Evolutionary conservation across 2,329 filamentous ascomycete species (phyloP).

Genomic region (Stagonosporopsis cucurbitacearum): DNA sequence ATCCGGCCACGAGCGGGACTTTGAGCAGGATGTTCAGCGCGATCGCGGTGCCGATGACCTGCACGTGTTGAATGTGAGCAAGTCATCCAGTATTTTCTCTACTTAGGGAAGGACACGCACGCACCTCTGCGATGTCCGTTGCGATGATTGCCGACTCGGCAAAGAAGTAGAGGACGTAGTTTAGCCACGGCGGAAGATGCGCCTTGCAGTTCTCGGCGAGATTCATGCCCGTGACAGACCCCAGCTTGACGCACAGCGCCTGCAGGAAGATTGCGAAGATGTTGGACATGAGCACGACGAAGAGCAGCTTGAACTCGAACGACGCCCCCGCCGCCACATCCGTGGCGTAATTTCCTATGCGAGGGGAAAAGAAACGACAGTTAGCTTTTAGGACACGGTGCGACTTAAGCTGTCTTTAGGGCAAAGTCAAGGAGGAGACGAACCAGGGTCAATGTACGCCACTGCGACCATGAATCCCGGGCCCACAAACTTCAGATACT

Average conservation of each 20-base stretch:
- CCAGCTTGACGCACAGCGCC: conserved; percentile 67
- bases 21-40: conserved; percentile 62
- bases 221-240: conserved; percentile 58
- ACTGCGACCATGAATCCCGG: conserved; percentile 69
- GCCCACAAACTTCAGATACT: conserved; percentile 66
- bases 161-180: conserved; percentile 60
- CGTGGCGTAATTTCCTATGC: conserved; percentile 69
- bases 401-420: too few species aligned
- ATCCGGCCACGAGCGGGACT: conserved; percentile 62
- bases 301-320: conserved; percentile 70
- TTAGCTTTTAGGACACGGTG: not conserved
- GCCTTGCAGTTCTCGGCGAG: conserved; percentile 58
- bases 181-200: conserved; percentile 61
- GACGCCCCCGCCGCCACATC: conserved; percentile 72
- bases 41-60: conserved; percentile 64
- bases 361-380: too few species aligned
- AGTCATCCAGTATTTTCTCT: too few species aligned
- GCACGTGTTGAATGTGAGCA: conserved; percentile 5
- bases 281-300: conserved; percentile 72
- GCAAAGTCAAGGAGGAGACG: not conserved
- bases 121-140: conserved; percentile 63
- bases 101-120: conserved; percentile 7
- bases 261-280: conserved; percentile 75
- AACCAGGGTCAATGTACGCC: conserved; percentile 56
- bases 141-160: conserved; percentile 65